Percentiles rank a stretch among this genome's conserved stretches.
Evolutionary conservation across 768 basidiomycete genomes (phyloP).

Genomic region (Polyporus arcularius): DNA sequence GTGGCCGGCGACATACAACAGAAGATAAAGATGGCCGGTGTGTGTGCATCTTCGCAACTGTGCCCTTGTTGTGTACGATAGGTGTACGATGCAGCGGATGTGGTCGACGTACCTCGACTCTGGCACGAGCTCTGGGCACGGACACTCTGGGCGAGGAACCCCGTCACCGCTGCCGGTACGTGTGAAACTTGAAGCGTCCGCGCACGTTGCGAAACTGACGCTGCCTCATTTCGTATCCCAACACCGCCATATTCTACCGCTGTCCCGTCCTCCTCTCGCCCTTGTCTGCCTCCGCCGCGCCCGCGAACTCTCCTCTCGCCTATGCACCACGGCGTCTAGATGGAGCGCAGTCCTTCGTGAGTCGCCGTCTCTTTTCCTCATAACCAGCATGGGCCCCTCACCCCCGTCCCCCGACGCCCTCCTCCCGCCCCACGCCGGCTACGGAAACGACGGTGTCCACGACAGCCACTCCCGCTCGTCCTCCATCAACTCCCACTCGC

Average conservation of each 20-base stretch:
- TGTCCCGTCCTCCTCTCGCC: conserved; percentile 6
- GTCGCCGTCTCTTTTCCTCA: conserved; percentile 11
- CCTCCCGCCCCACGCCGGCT: conserved; percentile 1
- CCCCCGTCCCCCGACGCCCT: not conserved
- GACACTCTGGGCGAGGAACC: conserved; percentile 1
- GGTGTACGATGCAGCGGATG: conserved; percentile 45
- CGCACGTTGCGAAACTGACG: conserved; percentile 18
- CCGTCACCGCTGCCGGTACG: conserved; percentile 16
- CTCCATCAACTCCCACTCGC: conserved; percentile 37
- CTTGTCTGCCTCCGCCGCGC: not conserved
- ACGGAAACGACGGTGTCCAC: conserved; percentile 12
- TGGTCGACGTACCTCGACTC: conserved; percentile 55
- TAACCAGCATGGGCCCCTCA: conserved; percentile 14
- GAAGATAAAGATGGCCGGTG: not conserved
- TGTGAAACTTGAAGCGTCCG: conserved; percentile 14
- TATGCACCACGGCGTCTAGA: conserved; percentile 23
- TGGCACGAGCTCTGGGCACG: conserved; percentile 18
- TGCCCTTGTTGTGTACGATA: conserved; percentile 8
- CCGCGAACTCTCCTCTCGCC: conserved; percentile 12
- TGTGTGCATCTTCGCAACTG: not conserved
- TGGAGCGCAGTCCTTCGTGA: conserved; percentile 26
- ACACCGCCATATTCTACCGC: conserved; percentile 7
- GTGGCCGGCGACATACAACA: not conserved
- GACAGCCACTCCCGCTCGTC: conserved; percentile 30
- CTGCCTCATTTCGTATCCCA: conserved; percentile 6